These are phyloP conservation scores for Trametes sanguinea DNA, from an alignment of 768 basidiomycete genomes.

Conservation along the genomic window DNA sequence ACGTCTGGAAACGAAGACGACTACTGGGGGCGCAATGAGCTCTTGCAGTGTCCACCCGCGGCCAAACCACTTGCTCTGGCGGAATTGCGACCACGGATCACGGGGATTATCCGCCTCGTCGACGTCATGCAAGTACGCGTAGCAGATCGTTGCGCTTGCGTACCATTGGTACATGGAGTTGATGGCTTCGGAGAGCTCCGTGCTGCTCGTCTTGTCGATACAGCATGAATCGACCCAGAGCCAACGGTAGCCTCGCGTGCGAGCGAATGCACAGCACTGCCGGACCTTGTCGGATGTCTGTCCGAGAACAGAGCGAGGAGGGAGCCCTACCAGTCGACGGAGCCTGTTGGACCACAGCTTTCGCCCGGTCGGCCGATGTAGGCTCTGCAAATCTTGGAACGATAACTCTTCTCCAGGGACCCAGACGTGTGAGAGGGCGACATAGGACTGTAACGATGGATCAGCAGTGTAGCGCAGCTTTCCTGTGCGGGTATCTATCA, in stretches of 20 bases:
- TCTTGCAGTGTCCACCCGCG: conserved; percentile 16
- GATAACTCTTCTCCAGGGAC: too few relatives aligned
- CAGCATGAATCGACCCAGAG: conserved; percentile 17
- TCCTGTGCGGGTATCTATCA: too few relatives aligned
- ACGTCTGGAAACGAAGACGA: conserved; percentile 5
- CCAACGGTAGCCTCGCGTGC: background rate
- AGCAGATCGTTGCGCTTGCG: conserved; percentile 7
- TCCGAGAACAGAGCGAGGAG: background rate
- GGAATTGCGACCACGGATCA: conserved; percentile 1
- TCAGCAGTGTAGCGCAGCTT: too few relatives aligned
- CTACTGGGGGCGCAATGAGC: conserved; percentile 8
- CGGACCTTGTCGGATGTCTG: conserved; percentile 12
- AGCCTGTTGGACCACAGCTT: too few relatives aligned
- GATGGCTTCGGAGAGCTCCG: conserved; percentile 21
- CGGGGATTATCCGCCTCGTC: conserved; percentile 4
- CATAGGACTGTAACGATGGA: too few relatives aligned
- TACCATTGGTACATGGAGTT: conserved; percentile 22
- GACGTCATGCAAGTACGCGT: conserved; percentile 11
- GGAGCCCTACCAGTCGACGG: background rate
- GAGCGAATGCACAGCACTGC: conserved; percentile 11
- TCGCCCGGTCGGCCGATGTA: too few relatives aligned
- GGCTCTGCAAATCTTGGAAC: too few relatives aligned
- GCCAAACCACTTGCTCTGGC: conserved; percentile 11
- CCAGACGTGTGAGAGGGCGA: too few relatives aligned
- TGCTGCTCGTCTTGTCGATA: conserved; percentile 23